A percentile compares a stretch with the other conserved stretches of the same genome.
Evolutionary conservation across 148 eudicot genomes (phyloP).

Genomic region (Spergularia marina): DNA sequence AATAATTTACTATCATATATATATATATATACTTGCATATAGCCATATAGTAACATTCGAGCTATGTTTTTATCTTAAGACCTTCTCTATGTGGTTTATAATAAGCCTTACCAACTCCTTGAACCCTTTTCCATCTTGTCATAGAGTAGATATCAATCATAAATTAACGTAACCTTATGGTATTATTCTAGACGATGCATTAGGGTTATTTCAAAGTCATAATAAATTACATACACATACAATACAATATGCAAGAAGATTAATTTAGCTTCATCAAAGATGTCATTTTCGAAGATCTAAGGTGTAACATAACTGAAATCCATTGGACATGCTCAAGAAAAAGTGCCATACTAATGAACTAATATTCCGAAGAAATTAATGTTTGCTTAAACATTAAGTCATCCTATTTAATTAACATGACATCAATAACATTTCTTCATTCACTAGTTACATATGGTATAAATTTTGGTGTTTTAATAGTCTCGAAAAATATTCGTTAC

Average conservation of each 20-base stretch:
- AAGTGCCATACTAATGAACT: neutral
- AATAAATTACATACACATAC: neutral
- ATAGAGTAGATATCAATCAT: neutral
- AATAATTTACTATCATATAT: neutral
- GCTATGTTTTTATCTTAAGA: neutral
- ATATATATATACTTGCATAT: neutral
- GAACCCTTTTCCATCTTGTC: neutral
- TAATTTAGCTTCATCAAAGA: neutral
- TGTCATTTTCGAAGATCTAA: neutral
- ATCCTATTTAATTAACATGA: too few relatives aligned
- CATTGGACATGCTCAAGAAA: neutral
- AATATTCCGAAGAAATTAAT: neutral
- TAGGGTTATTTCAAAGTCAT: too few relatives aligned
- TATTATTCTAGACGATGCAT: neutral
- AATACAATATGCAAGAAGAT: neutral
- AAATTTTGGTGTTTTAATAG: neutral
- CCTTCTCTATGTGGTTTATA: neutral
- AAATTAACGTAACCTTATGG: neutral
- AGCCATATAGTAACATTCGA: neutral
- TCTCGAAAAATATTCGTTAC: neutral
- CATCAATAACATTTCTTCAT: too few relatives aligned
- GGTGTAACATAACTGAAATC: neutral
- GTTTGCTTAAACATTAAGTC: neutral
- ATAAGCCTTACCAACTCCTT: conserved; percentile 8
- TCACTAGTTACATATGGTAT: too few relatives aligned